phyloP scores from a whole-genome alignment of 257 asterid genomes.

The Osmanthus fragrans region DNA sequence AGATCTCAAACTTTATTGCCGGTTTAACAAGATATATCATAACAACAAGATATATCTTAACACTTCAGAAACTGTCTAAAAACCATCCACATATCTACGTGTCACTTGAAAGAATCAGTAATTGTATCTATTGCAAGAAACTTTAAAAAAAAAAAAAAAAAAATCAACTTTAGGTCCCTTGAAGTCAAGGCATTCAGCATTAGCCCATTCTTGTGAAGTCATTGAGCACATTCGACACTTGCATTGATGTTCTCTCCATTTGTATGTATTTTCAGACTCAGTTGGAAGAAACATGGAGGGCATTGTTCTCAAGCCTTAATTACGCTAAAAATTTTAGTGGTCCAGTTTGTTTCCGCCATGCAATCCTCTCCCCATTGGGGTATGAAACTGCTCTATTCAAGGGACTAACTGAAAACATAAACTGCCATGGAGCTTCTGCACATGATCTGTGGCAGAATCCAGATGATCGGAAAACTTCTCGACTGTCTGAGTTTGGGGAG shows the following conservation, averaged over 20 bases:
- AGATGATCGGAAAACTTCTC: constrained; percentile 62
- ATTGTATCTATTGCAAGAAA: not conserved
- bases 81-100: not conserved
- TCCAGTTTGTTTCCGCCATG: constrained; percentile 87
- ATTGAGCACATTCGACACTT: not conserved
- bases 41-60: not conserved
- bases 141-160: too few relatives aligned
- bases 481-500: constrained; percentile 93
- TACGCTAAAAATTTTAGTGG: constrained; percentile 77
- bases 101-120: not conserved
- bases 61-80: not conserved
- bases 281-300: constrained; percentile 94
- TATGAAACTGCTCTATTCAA: constrained; percentile 86
- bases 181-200: not conserved
- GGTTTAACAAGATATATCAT: not conserved
- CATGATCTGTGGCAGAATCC: constrained; percentile 71
- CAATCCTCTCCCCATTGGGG: constrained; percentile 78
- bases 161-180: not conserved
- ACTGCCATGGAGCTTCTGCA: constrained; percentile 75
- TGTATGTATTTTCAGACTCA: constrained; percentile 44
- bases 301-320: constrained; percentile 75
- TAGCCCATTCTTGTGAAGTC: not conserved
- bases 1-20: not conserved
- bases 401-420: constrained; percentile 66
- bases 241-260: not conserved